Conservation (phyloP, 2,329 filamentous ascomycete genomes). For the Cladosporium colombiae region DNA sequence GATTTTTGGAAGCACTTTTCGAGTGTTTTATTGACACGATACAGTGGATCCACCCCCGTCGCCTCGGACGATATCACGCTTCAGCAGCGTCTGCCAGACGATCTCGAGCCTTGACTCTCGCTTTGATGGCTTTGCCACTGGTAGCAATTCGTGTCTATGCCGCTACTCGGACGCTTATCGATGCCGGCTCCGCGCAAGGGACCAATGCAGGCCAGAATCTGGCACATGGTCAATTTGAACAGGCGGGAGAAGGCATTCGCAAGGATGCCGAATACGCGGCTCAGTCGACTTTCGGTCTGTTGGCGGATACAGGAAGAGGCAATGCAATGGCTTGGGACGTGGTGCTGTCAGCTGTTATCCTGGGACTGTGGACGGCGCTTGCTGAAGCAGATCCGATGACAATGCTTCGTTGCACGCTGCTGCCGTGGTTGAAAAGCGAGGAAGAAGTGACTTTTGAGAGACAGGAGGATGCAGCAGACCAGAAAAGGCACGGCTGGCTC, state of each 20-base stretch:
- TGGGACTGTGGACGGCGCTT: constrained; percentile 7
- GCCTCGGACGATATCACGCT: constrained; percentile 10
- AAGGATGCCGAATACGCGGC: constrained; percentile 1
- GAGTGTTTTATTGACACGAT: background rate
- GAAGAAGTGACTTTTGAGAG: background rate
- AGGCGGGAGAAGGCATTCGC: background rate
- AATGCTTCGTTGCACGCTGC: constrained; percentile 6
- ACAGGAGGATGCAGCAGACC: background rate
- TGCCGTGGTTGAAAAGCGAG: constrained; percentile 16
- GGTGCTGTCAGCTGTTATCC: constrained; percentile 8
- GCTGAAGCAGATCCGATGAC: constrained; percentile 4
- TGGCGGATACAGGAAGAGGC: background rate
- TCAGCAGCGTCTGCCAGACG: constrained; percentile 2
- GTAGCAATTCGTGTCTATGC: background rate
- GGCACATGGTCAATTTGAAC: background rate
- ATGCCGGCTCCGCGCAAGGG: background rate
- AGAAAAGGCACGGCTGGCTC: constrained; percentile 2
- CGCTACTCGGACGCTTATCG: background rate
- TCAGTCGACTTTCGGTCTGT: background rate
- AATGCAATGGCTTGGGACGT: constrained; percentile 17
- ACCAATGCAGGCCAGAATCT: background rate
- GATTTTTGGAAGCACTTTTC: background rate
- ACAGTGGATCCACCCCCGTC: constrained; percentile 18
- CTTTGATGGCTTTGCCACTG: constrained; percentile 8
- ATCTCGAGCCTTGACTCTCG: constrained; percentile 1